Base-by-base conservation (phyloP, 768 basidiomycete genomes). In the Tulasnella sp. region DNA sequence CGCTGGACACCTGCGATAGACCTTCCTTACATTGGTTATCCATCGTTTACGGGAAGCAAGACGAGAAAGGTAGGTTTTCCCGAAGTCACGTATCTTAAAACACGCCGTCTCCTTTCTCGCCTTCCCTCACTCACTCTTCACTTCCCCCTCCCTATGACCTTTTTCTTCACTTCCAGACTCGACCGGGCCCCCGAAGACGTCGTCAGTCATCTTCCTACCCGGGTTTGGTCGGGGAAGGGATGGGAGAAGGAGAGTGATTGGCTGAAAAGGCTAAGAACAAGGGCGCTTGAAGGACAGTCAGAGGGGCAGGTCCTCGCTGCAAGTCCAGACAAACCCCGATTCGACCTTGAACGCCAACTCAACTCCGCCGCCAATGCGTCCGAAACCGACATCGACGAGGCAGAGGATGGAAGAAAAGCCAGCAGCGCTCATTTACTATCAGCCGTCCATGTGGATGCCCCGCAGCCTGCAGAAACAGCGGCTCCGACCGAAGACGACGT, bases 11-110 rank as follows among this genome's bases (percentile, higher is more conserved):
- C 58, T 64, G 31, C 91, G 94, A 78, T 86, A 95, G 75, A 94
- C 93, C 12, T 93, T 95, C 81, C 85, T 96, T 77, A 86, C 95
- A 77, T 93, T 98, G 45, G 87, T 98, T 72, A 87, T 97, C 19
- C 96, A 97, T 80, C 93, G 96, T 54, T 85, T 97, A 39, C 92
- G 96, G 73, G 89, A 91, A 67, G 88, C 91, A 64, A 89, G 93
- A 71, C 91, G 93, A 4, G 93, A 93, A 9, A 71, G 79, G 75
- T 69, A 11, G 39, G 75, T 76, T 64, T 64, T 64, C 58, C 58
- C 58, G 58, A 64, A 64, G 58, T 34, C 58, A 34, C 25, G 69
- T 39, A 71, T 39, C 38, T 71, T 45, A 25, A 39, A 34, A 71
- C 36, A 14, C 38, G 25, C 31, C 31, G 58, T 64, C 31, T 25